phyloP scores from a whole-genome alignment of 108 stramenopile species.

The Schizochytrium sp. region DNA sequence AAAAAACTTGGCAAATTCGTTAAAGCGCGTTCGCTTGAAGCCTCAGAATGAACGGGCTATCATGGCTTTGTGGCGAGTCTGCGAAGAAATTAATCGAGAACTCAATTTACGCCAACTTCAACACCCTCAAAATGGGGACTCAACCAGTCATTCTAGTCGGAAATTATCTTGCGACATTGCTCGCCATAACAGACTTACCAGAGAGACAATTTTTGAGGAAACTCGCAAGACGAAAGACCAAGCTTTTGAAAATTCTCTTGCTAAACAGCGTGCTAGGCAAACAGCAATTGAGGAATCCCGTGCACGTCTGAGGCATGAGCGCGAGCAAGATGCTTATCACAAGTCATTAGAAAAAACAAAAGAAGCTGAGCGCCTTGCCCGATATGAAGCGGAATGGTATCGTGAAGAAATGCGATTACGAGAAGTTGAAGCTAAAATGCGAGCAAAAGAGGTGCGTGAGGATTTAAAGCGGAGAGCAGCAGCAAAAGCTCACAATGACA shows the following conservation, averaged over 20 bases:
- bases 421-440: not conserved
- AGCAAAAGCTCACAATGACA: not conserved
- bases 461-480: not conserved
- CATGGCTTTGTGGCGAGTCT: not conserved
- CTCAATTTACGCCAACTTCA: not conserved
- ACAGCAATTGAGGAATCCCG: not conserved
- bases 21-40: slow-evolving; percentile 1
- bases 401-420: not conserved
- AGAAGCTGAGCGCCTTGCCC: not conserved
- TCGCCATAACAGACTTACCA: not conserved
- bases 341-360: not conserved
- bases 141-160: not conserved
- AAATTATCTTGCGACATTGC: not conserved
- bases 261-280: not conserved
- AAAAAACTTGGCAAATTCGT: not conserved
- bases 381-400: slow-evolving; percentile 7
- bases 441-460: not conserved
- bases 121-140: not conserved
- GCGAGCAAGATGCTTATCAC: not conserved
- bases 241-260: not conserved
- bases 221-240: not conserved
- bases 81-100: not conserved
- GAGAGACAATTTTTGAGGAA: not conserved
- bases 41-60: not conserved
- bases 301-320: not conserved